phyloP scores from a whole-genome alignment of 768 basidiomycete species.

The Pisolithus tinctorius region DNA sequence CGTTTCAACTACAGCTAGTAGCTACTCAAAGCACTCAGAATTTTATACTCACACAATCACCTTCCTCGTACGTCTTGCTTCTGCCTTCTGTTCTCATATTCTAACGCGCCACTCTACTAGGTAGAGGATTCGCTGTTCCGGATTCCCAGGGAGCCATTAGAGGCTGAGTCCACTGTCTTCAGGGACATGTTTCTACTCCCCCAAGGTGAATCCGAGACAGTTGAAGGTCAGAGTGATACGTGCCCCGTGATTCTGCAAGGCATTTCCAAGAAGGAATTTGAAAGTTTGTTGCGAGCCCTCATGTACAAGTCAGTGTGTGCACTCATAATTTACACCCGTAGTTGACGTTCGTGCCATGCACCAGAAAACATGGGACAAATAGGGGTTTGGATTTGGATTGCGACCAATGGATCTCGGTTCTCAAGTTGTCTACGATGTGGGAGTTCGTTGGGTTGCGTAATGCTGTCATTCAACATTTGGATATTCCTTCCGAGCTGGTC shows the following conservation, averaged over 20 bases:
- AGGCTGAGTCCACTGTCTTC: not conserved
- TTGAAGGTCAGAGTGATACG: constrained; percentile 12
- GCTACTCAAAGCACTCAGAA: too few species aligned
- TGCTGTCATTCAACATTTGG: not conserved
- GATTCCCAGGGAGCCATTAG: not conserved
- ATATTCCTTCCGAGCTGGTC: not conserved
- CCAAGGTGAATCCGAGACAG: not conserved
- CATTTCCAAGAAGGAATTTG: constrained; percentile 15
- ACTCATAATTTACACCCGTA: not conserved
- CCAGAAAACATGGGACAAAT: not conserved
- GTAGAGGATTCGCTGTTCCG: not conserved
- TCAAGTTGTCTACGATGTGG: not conserved
- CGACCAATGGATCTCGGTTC: not conserved
- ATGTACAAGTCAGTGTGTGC: constrained; percentile 6
- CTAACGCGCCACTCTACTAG: not conserved
- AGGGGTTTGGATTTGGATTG: not conserved
- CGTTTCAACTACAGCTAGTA: too few species aligned
- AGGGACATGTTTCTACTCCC: not conserved
- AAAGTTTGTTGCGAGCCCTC: not conserved
- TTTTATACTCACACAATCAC: too few species aligned
- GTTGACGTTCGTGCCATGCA: not conserved
- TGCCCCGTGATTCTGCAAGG: constrained; percentile 12
- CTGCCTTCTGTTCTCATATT: not conserved
- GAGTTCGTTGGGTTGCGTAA: not conserved
- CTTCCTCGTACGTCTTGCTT: too few species aligned